Base-by-base conservation (phyloP, 2,329 filamentous ascomycete species). In the Trichothecium roseum region DNA sequence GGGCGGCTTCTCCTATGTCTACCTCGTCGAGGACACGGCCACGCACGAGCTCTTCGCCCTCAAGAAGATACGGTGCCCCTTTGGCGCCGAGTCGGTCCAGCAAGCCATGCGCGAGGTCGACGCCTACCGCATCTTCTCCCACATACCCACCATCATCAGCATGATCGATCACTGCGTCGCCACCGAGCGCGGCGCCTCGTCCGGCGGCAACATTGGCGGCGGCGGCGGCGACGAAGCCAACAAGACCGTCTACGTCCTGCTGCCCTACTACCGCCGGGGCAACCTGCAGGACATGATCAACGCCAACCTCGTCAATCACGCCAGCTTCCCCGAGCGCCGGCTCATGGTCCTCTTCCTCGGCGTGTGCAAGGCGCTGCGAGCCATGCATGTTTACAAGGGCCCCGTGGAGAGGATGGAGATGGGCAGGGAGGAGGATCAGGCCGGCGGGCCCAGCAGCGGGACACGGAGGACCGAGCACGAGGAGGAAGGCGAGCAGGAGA, bases 271-370 rank as follows among this genome's bases (percentile, higher is more conserved):
- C 64, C 72, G 87, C 49, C 73, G 89, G 45, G 91, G 91, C 12
- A 98, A 98, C 58, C 71, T 98, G 27, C 91, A 98, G 63, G 91
- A 98, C 62, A 82, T 93, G 54, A 96, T 98, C 68, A 98, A 98
- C 59, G 89, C 91, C 44, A 98, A 98, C 60, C 68, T 96, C 37
- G 89, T 98, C 59, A 96, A 96, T 59, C 86, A 94, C 56, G 84
- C 84, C 27, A 73, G 72, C 35, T 96, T 98, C 51, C 87, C 89
- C 1, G 89, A 96, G 64, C 74, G 79, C 54, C 72, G 81, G 49
- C 67, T 98, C 42, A 89, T 96, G 87, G 68, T 80, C 39, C 61
- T 98, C 40, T 95, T 98, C 57, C 64, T 95, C 29, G 91, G 91
- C 13, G 87, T 98, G 3, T 95, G 89, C 57, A 78, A 78, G 50